Evolutionary conservation across 768 basidiomycete species (phyloP).

Genomic region (Lentinula edodes): DNA sequence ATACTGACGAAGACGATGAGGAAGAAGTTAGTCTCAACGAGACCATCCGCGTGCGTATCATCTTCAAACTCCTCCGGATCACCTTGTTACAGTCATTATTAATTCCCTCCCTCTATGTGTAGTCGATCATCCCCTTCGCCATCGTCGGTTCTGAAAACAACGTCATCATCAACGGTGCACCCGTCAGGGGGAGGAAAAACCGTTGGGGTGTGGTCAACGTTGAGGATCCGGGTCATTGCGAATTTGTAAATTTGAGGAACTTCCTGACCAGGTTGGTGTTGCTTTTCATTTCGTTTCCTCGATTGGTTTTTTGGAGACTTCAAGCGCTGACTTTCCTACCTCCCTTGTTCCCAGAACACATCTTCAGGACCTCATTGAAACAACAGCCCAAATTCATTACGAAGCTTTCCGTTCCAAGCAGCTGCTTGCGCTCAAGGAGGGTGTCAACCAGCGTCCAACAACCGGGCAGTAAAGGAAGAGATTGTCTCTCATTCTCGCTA

Average conservation of each 20-base stretch:
- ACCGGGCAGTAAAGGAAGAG: conserved; percentile 20
- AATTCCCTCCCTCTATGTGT: background rate
- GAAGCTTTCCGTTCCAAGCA: conserved; percentile 99
- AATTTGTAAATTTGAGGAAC: conserved; percentile 95
- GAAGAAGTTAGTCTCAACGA: conserved; percentile 91
- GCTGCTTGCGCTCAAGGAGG: conserved; percentile 93
- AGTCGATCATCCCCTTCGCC: conserved; percentile 96
- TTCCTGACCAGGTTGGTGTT: conserved; percentile 79
- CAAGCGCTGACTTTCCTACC: background rate
- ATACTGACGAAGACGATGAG: conserved; percentile 91
- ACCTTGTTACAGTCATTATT: background rate
- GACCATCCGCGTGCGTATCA: conserved; percentile 68
- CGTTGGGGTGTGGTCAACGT: conserved; percentile 99
- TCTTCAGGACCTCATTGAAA: conserved; percentile 97
- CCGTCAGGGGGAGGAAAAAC: conserved; percentile 94
- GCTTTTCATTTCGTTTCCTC: background rate
- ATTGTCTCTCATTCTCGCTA: too few relatives aligned
- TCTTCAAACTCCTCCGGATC: background rate
- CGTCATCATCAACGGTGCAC: conserved; percentile 93
- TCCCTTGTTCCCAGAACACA: conserved; percentile 60
- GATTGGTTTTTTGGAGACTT: too few relatives aligned
- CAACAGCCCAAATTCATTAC: conserved; percentile 98
- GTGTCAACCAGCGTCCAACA: conserved; percentile 68
- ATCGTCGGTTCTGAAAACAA: conserved; percentile 96
- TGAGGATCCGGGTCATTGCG: conserved; percentile 95